Conservation (phyloP, 1,139 yeast genomes). For the Nakaseomyces delphensis region DNA sequence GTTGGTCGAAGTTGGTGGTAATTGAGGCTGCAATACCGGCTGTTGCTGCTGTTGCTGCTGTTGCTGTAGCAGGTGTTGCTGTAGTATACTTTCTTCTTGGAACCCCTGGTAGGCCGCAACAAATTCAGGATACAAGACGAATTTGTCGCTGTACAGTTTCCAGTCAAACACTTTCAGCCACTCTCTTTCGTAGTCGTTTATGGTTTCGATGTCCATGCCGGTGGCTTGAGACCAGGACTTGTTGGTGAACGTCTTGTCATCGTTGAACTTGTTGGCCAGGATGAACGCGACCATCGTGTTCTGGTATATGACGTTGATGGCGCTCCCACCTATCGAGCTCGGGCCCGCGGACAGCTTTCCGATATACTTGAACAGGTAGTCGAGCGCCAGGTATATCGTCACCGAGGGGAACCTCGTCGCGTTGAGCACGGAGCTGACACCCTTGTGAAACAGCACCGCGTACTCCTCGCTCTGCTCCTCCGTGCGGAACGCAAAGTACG, state of each 20-base stretch:
- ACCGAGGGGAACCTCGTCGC: constrained; percentile 88
- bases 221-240: constrained; percentile 95
- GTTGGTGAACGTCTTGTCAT: constrained; percentile 93
- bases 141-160: constrained; percentile 31
- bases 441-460: constrained; percentile 47
- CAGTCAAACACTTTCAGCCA: constrained; percentile 50
- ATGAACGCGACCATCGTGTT: constrained; percentile 63
- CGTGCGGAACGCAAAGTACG: constrained; percentile 57
- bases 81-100: constrained; percentile 12
- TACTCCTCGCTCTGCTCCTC: constrained; percentile 32
- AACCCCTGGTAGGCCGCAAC: constrained; percentile 21
- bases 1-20: constrained; percentile 16
- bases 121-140: constrained; percentile 25
- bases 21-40: constrained; percentile 11
- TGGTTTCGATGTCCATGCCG: constrained; percentile 52
- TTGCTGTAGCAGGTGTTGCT: constrained; percentile 4
- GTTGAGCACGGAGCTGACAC: constrained; percentile 59
- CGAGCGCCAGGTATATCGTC: constrained; percentile 69
- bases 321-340: constrained; percentile 25
- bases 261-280: constrained; percentile 88
- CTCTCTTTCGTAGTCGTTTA: constrained; percentile 59
- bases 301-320: constrained; percentile 45
- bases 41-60: neutral
- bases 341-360: constrained; percentile 34
- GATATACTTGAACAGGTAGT: constrained; percentile 46